Conservation (phyloP, 495 filamentous ascomycete species). For the Xylaria grammica region DNA sequence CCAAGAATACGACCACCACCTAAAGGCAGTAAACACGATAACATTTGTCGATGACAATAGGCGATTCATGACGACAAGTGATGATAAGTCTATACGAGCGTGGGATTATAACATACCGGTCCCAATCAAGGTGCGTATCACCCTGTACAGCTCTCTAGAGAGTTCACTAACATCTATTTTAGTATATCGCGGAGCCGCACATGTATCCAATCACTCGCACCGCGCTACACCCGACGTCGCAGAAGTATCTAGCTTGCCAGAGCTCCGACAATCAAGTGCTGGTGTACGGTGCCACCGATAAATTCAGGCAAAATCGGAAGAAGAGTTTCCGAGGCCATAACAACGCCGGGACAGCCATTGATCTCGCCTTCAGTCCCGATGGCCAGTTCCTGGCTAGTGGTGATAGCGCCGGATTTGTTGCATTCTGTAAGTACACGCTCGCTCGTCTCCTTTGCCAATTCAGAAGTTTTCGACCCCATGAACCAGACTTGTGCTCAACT, state of each 20-base stretch:
- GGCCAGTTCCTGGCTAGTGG: slow-evolving; percentile 86
- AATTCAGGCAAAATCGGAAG: slow-evolving; percentile 96
- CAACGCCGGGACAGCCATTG: slow-evolving; percentile 90
- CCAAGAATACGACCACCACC: slow-evolving; percentile 98
- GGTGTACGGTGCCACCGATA: slow-evolving; percentile 90
- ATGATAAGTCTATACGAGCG: slow-evolving; percentile 92
- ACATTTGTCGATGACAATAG: slow-evolving; percentile 94
- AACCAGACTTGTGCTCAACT: not conserved
- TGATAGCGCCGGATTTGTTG: slow-evolving; percentile 84
- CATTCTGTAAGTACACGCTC: slow-evolving; percentile 66
- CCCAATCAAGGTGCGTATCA: slow-evolving; percentile 43
- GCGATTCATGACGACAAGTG: slow-evolving; percentile 95
- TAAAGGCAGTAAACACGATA: slow-evolving; percentile 96
- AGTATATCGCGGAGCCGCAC: slow-evolving; percentile 91
- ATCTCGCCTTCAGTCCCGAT: slow-evolving; percentile 85
- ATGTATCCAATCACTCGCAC: slow-evolving; percentile 92
- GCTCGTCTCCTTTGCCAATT: not conserved
- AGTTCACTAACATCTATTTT: slow-evolving; percentile 32
- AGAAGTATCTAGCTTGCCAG: slow-evolving; percentile 93
- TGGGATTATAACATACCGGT: slow-evolving; percentile 99
- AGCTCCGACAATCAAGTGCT: slow-evolving; percentile 93
- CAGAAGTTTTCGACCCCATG: not conserved
- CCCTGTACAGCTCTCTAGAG: not conserved
- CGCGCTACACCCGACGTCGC: slow-evolving; percentile 79
- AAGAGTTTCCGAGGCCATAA: slow-evolving; percentile 97